These are phyloP conservation scores for Vaccinium vitisidaea DNA, from an alignment of 148 eudicot genomes.

Conservation along the genomic window DNA sequence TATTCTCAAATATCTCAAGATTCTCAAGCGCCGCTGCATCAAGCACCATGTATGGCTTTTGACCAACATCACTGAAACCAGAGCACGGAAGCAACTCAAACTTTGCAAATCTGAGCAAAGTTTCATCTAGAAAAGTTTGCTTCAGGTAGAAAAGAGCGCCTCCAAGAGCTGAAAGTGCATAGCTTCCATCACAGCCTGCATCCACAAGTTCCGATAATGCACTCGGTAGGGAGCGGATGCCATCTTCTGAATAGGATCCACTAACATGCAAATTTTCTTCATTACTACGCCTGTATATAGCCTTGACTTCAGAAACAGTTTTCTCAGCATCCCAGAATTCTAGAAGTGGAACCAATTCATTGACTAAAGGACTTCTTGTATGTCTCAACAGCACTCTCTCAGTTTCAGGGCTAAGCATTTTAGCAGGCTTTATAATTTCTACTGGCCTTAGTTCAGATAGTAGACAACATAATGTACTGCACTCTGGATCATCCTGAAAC, in stretches of 20 bases:
- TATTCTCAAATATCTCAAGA: slow-evolving; percentile 92
- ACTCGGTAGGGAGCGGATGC: slow-evolving; percentile 52
- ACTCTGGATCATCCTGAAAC: slow-evolving; percentile 86
- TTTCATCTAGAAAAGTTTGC: slow-evolving; percentile 88
- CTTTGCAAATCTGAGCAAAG: slow-evolving; percentile 85
- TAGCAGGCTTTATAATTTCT: slow-evolving; percentile 87
- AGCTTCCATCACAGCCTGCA: slow-evolving; percentile 49
- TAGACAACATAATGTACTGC: slow-evolving; percentile 77
- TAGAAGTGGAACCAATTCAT: slow-evolving; percentile 69
- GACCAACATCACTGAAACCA: slow-evolving; percentile 49
- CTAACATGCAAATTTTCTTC: slow-evolving; percentile 21
- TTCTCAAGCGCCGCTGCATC: slow-evolving; percentile 95
- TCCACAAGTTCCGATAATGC: slow-evolving; percentile 50
- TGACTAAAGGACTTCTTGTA: slow-evolving; percentile 81
- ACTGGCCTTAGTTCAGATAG: slow-evolving; percentile 89
- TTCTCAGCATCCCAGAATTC: slow-evolving; percentile 94
- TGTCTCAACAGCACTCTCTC: slow-evolving; percentile 74
- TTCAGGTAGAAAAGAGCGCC: slow-evolving; percentile 80
- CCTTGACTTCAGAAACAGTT: slow-evolving; percentile 63
- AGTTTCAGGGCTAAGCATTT: slow-evolving; percentile 70
- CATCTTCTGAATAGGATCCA: slow-evolving; percentile 28
- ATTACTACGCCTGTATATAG: slow-evolving; percentile 45
- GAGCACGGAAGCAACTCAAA: slow-evolving; percentile 81
- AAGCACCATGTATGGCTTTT: slow-evolving; percentile 81
- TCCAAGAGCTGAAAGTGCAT: slow-evolving; percentile 95